phyloP scores from a whole-genome alignment of 371 early-diverging fungal genomes.

The Mucor mucedo region DNA sequence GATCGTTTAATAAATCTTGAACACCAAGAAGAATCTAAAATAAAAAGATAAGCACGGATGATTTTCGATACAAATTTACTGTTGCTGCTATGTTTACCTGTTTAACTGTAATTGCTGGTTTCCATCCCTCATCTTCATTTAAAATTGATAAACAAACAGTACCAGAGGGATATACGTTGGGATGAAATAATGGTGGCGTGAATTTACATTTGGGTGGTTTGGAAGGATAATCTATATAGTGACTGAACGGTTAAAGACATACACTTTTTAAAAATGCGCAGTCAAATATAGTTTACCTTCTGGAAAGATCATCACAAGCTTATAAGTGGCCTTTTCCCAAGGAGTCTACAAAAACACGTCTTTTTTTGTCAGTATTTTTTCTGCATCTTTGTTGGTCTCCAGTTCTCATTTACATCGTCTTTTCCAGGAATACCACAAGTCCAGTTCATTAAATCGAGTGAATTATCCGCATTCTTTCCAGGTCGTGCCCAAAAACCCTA shows the following conservation, averaged over 20 bases:
- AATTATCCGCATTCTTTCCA: slow-evolving; percentile 79
- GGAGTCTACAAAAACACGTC: slow-evolving; percentile 69
- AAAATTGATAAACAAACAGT: slow-evolving; percentile 99
- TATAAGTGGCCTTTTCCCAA: slow-evolving; percentile 98
- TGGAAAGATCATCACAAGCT: slow-evolving; percentile 88
- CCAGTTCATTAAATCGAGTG: slow-evolving; percentile 91
- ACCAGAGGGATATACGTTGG: slow-evolving; percentile 99
- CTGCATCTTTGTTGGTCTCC: background rate
- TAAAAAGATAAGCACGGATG: background rate
- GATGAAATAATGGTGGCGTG: slow-evolving; percentile 94
- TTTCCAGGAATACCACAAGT: slow-evolving; percentile 96
- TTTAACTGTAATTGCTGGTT: slow-evolving; percentile 97
- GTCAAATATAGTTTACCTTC: slow-evolving; percentile 60
- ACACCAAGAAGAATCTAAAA: slow-evolving; percentile 83
- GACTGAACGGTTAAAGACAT: background rate
- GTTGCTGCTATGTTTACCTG: slow-evolving; percentile 68
- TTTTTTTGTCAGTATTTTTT: background rate
- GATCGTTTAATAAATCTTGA: slow-evolving; percentile 95
- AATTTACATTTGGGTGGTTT: slow-evolving; percentile 92
- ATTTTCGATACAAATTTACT: background rate
- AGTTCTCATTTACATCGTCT: slow-evolving; percentile 48
- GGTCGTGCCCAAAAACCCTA: slow-evolving; percentile 91
- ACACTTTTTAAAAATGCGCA: background rate
- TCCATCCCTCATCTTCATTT: slow-evolving; percentile 97
- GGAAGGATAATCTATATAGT: slow-evolving; percentile 73